These are phyloP conservation scores for Intubia oerlemansii DNA, from an alignment of 2,329 filamentous ascomycete species.

Conservation along the genomic window DNA sequence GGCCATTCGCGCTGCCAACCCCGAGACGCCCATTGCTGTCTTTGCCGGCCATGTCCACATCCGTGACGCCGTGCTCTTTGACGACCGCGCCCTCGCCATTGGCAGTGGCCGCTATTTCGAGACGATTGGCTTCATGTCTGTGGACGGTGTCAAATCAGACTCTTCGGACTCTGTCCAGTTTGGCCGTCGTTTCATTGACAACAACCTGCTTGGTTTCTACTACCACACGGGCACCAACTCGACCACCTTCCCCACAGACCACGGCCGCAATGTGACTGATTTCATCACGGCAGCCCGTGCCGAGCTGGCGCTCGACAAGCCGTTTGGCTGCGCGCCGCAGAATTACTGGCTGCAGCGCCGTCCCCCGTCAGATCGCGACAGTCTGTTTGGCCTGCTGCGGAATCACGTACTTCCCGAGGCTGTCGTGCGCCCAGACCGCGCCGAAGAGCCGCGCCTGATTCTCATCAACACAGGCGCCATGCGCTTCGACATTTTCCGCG, in stretches of 20 bases:
- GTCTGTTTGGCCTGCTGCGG: slow-evolving; percentile 66
- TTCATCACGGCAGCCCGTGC: slow-evolving; percentile 50
- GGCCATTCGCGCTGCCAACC: slow-evolving; percentile 54
- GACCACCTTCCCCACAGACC: slow-evolving; percentile 52
- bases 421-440: slow-evolving; percentile 29
- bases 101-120: slow-evolving; percentile 87
- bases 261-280: slow-evolving; percentile 49
- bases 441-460: slow-evolving; percentile 37
- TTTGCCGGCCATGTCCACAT: slow-evolving; percentile 86
- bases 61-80: slow-evolving; percentile 62
- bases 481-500: slow-evolving; percentile 89
- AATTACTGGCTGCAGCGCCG: slow-evolving; percentile 66
- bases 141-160: slow-evolving; percentile 32
- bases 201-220: slow-evolving; percentile 68
- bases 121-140: slow-evolving; percentile 83
- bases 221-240: slow-evolving; percentile 58
- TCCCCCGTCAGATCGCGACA: slow-evolving; percentile 50
- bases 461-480: slow-evolving; percentile 81
- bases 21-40: slow-evolving; percentile 72
- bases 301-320: slow-evolving; percentile 47
- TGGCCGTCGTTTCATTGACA: slow-evolving; percentile 73
- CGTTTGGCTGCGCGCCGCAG: slow-evolving; percentile 65
- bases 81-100: slow-evolving; percentile 55
- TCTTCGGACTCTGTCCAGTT: too few relatives aligned
- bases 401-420: slow-evolving; percentile 51